Conservation (phyloP, 495 filamentous ascomycete genomes). For the Symbiotaphrina buchneri region DNA sequence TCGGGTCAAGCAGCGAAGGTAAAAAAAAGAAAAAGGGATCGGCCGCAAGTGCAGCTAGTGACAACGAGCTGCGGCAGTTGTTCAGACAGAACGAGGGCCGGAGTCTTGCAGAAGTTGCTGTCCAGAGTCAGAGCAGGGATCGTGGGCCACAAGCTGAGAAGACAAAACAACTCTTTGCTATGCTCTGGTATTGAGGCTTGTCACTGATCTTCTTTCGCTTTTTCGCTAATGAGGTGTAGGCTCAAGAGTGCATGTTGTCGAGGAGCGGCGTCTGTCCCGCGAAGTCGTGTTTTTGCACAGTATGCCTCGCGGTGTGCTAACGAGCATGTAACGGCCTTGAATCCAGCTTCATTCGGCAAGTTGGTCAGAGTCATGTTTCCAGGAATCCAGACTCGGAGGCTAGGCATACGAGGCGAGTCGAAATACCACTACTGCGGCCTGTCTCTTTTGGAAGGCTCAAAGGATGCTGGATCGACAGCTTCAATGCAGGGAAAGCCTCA, state of each 20-base stretch:
- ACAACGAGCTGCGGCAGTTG: slow-evolving; percentile 74
- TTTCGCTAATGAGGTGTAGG: slow-evolving; percentile 24
- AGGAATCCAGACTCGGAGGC: slow-evolving; percentile 70
- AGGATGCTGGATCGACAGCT: too few relatives aligned
- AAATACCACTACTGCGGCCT: slow-evolving; percentile 97
- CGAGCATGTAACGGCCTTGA: slow-evolving; percentile 78
- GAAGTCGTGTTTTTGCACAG: slow-evolving; percentile 79
- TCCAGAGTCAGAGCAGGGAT: slow-evolving; percentile 49
- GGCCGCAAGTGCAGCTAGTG: slow-evolving; percentile 60
- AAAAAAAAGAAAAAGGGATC: slow-evolving; percentile 32
- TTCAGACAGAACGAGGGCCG: slow-evolving; percentile 55
- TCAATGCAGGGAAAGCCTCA: too few relatives aligned
- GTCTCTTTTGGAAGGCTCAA: too few relatives aligned
- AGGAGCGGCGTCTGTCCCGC: slow-evolving; percentile 64
- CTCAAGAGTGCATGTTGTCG: slow-evolving; percentile 60
- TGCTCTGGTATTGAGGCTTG: slow-evolving; percentile 60
- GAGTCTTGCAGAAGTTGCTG: slow-evolving; percentile 59
- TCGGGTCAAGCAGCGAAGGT: slow-evolving; percentile 19
- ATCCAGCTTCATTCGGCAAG: slow-evolving; percentile 94
- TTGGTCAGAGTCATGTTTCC: slow-evolving; percentile 90
- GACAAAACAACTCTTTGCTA: slow-evolving; percentile 89
- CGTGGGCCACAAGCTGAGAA: slow-evolving; percentile 74
- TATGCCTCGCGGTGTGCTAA: slow-evolving; percentile 81
- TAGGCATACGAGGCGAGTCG: slow-evolving; percentile 88
- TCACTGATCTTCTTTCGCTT: background rate